phyloP scores from a whole-genome alignment of 2,329 filamentous ascomycete genomes.

The Cladobotryum mycophilum region DNA sequence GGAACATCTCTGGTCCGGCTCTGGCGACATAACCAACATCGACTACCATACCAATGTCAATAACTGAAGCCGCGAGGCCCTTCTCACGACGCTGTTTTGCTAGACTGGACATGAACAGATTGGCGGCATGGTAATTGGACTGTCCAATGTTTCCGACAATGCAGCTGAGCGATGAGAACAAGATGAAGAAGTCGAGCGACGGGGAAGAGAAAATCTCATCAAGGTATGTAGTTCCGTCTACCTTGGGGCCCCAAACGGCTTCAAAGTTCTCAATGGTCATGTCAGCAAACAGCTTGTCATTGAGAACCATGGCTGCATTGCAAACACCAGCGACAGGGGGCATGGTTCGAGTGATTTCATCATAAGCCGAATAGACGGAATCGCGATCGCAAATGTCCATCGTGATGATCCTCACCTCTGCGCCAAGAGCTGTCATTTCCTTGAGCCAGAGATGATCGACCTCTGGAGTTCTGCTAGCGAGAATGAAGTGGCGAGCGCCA shows the following conservation, averaged over 20 bases:
- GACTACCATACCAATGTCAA: conserved; percentile 32
- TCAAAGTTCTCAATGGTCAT: conserved; percentile 20
- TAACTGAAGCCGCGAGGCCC: conserved; percentile 31
- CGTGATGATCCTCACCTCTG: neutral
- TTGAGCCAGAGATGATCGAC: conserved; percentile 24
- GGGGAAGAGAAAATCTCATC: conserved; percentile 23
- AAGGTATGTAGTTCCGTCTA: conserved; percentile 25
- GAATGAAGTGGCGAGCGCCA: conserved; percentile 30
- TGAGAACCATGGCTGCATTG: conserved; percentile 39
- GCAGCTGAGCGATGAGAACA: conserved; percentile 25
- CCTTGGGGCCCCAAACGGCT: conserved; percentile 27
- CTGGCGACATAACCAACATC: conserved; percentile 27
- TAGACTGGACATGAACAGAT: conserved; percentile 36
- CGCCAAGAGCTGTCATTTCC: neutral
- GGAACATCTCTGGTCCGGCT: neutral
- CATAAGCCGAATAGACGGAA: neutral
- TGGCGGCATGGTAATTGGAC: conserved; percentile 39
- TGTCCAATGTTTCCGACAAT: conserved; percentile 31
- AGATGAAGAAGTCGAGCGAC: conserved; percentile 31
- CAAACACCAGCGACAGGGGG: conserved; percentile 36
- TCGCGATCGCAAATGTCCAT: neutral
- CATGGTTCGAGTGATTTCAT: conserved; percentile 9
- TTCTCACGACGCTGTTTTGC: conserved; percentile 28
- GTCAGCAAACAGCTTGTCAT: conserved; percentile 26
- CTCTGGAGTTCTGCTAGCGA: conserved; percentile 33